Base-by-base conservation (phyloP, 192 early-diverging fungal genomes). In the Entrophospora sp. region DNA sequence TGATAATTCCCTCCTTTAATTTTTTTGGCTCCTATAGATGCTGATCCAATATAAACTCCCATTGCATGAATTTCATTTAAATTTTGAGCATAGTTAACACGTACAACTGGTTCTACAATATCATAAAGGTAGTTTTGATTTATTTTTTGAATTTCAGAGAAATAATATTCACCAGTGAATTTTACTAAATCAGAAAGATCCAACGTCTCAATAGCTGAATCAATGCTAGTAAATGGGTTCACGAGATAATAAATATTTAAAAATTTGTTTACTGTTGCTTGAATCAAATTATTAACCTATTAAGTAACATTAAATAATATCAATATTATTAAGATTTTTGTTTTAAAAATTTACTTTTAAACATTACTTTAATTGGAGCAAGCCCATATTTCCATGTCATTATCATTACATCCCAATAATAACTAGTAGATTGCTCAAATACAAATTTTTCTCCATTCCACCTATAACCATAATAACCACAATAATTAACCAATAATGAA, bases 51-150 rank as follows among this genome's bases (percentile, higher is more conserved):
- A 42, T 80, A 65, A 0, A 77, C 76, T 12, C 78, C 86, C 2
- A 88, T 31, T 3, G 83, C 78, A 67, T 88, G 83, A 5, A 85
- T 72, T n/a, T 68, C 57, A 25, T 79, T 64, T n/a, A 86, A 35
- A 68, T 82, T 75, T 18, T 83, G 81, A 4, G 72, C 84, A 61
- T 88, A 88, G 68, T 88, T 88, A 34, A 83, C 86, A 5, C 86
- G 73, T 1, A 80, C 80, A 2, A 79, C 75, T 20, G 77, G 73
- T 46, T 88, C 81, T 0, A 88, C 67, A 22, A 86, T 70, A 58
- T 88, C 80, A 12, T 69, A 18, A 12, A 72, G 37, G 45, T 82
- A 88, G 1, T 27, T 40, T 4, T 61, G 48, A 42, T 66, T 51
- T 7, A 85, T 66, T 0, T 73, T 70, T 18, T 72, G 53, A 13